Evolutionary conservation across 2,329 filamentous ascomycete species (phyloP).

Genomic region (Penicillium sp.): DNA sequence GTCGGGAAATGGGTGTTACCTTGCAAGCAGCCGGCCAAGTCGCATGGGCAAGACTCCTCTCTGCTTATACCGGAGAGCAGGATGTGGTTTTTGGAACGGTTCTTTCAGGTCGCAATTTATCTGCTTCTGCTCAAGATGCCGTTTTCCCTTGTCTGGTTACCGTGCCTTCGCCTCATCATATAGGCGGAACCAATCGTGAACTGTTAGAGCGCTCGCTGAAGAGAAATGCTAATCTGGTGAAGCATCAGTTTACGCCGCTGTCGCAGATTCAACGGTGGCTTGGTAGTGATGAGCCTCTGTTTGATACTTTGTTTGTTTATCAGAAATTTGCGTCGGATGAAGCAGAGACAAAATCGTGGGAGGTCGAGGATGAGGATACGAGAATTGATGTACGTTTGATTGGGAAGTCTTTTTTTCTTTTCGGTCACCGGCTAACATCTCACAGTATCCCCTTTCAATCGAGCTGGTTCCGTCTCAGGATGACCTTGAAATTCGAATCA

Average conservation of each 20-base stretch:
- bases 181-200: conserved; percentile 58
- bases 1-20: conserved; percentile 65
- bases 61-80: conserved; percentile 75
- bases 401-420: background rate
- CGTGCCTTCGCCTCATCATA: conserved; percentile 69
- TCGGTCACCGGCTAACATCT: background rate
- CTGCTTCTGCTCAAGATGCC: conserved; percentile 61
- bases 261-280: conserved; percentile 74
- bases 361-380: conserved; percentile 66
- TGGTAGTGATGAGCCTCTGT: conserved; percentile 67
- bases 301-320: conserved; percentile 85
- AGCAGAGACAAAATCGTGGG: conserved; percentile 56
- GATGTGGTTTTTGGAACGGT: conserved; percentile 79
- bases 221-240: conserved; percentile 67
- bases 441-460: conserved; percentile 73
- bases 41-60: conserved; percentile 75
- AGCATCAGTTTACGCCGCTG: conserved; percentile 73
- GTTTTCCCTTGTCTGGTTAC: conserved; percentile 83
- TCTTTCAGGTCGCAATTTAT: conserved; percentile 71
- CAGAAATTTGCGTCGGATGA: conserved; percentile 60
- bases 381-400: conserved; percentile 61
- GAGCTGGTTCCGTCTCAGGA: conserved; percentile 68
- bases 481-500: conserved; percentile 66
- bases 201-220: conserved; percentile 68
- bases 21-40: conserved; percentile 76